Evolutionary conservation across 768 basidiomycete genomes (phyloP).

Genomic region (Leccinum boreale): DNA sequence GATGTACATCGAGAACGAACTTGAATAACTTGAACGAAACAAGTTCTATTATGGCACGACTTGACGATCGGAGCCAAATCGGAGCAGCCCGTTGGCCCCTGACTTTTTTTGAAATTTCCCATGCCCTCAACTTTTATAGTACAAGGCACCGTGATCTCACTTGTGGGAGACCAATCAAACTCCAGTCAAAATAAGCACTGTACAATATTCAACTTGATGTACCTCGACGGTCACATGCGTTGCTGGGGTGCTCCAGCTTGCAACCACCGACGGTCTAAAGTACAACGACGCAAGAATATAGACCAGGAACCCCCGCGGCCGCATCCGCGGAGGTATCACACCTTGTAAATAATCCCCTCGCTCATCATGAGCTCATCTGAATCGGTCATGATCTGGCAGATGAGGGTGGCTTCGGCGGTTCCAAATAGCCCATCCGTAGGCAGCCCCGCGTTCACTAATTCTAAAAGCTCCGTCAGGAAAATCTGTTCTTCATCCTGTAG

Average conservation of each 20-base stretch:
- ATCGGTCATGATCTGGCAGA: conserved; percentile 74
- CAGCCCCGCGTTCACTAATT: conserved; percentile 75
- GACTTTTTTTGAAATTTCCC: too few relatives aligned
- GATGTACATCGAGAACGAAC: not conserved
- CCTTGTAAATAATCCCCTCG: conserved; percentile 83
- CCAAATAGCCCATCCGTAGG: conserved; percentile 69
- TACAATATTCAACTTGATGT: too few relatives aligned
- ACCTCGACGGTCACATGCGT: too few relatives aligned
- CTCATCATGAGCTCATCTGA: conserved; percentile 77
- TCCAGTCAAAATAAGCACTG: too few relatives aligned
- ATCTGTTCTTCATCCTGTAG: conserved; percentile 78
- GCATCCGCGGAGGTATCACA: conserved; percentile 38
- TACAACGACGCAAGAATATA: not conserved
- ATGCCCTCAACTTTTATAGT: too few relatives aligned
- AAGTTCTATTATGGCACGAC: too few relatives aligned
- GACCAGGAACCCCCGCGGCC: not conserved
- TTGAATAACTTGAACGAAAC: not conserved
- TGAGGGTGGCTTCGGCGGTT: conserved; percentile 71
- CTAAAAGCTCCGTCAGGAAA: conserved; percentile 64
- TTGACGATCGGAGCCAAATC: too few relatives aligned
- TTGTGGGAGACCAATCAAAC: too few relatives aligned
- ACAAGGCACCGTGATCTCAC: too few relatives aligned
- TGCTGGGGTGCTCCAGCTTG: not conserved
- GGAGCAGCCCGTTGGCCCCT: too few relatives aligned
- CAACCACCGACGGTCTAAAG: not conserved